Evolutionary conservation across 2,329 filamentous ascomycete species (phyloP).

Genomic region (Phoma sp.): DNA sequence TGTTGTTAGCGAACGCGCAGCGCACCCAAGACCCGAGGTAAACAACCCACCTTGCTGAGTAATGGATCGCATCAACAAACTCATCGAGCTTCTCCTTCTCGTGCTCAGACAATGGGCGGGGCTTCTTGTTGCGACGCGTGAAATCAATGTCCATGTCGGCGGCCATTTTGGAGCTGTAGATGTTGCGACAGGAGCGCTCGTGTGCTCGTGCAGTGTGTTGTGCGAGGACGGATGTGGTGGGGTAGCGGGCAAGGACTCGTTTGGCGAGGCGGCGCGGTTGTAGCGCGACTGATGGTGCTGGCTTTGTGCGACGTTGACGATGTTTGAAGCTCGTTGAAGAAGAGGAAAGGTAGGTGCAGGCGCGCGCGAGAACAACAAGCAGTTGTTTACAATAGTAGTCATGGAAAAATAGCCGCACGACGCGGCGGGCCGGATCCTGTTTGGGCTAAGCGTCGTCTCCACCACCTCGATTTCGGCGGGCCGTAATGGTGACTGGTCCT

Average conservation of each 20-base stretch:
- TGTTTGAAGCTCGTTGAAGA: constrained; percentile 12
- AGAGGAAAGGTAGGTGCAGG: constrained; percentile 23
- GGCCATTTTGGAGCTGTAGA: constrained; percentile 28
- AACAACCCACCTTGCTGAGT: constrained; percentile 78
- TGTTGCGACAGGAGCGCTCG: constrained; percentile 27
- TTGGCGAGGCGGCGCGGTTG: constrained; percentile 8
- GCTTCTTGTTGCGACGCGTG: constrained; percentile 83
- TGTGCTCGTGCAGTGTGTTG: constrained; percentile 39
- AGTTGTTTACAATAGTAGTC: constrained; percentile 33
- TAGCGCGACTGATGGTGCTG: constrained; percentile 9
- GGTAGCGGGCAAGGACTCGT: constrained; percentile 15
- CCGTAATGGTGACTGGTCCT: neutral
- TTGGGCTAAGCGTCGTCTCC: neutral
- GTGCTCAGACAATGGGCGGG: constrained; percentile 77
- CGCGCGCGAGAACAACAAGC: constrained; percentile 27
- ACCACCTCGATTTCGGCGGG: neutral
- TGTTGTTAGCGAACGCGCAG: constrained; percentile 30
- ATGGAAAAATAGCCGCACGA: constrained; percentile 25
- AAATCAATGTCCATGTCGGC: constrained; percentile 72
- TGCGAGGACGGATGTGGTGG: constrained; percentile 24
- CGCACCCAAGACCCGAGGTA: constrained; percentile 20
- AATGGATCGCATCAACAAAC: constrained; percentile 92
- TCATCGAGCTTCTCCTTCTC: constrained; percentile 88
- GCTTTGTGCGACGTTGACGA: constrained; percentile 13
- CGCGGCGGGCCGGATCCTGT: neutral